These are phyloP conservation scores for Mucor plumbeus DNA, from an alignment of 371 early-diverging fungal genomes.

Conservation along the genomic window DNA sequence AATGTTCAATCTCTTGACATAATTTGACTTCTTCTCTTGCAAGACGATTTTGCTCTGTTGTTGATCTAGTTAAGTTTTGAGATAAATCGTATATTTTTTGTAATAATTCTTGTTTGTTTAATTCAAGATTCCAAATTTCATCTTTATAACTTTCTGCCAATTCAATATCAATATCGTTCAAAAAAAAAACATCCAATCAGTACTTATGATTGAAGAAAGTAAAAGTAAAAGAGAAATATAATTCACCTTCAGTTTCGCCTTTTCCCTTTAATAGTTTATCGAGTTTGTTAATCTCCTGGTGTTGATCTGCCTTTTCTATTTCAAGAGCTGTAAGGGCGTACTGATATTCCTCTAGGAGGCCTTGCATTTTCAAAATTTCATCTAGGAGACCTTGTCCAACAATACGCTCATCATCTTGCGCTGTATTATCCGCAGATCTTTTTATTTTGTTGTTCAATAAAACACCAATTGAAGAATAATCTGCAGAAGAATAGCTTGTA, in stretches of 20 bases:
- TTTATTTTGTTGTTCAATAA: not conserved
- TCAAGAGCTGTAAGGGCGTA: conserved; percentile 13
- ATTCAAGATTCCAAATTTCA: conserved; percentile 29
- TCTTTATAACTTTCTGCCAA: conserved; percentile 27
- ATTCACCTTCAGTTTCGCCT: conserved; percentile 12
- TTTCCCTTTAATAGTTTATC: conserved; percentile 14
- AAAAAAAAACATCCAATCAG: conserved; percentile 22
- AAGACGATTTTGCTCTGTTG: not conserved
- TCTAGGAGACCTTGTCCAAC: conserved; percentile 7
- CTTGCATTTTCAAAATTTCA: conserved; percentile 8
- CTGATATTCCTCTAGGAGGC: conserved; percentile 20
- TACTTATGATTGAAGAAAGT: not conserved
- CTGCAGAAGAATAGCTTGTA: conserved; percentile 11
- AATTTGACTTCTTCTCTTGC: not conserved
- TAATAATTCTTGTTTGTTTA: conserved; percentile 25
- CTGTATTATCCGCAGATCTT: not conserved
- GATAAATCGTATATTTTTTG: conserved; percentile 14
- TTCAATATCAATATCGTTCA: conserved; percentile 7
- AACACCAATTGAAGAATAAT: not conserved
- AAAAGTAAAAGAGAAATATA: not conserved
- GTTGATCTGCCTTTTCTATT: conserved; percentile 26
- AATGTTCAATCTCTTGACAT: conserved; percentile 13
- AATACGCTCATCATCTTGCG: not conserved
- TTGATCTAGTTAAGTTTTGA: not conserved
- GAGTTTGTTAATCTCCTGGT: conserved; percentile 16